Evolutionary conservation across 129 eudicot species (phyloP), one percentile per base, ranked within the genome.

Genomic region (Tagetes erecta): DNA sequence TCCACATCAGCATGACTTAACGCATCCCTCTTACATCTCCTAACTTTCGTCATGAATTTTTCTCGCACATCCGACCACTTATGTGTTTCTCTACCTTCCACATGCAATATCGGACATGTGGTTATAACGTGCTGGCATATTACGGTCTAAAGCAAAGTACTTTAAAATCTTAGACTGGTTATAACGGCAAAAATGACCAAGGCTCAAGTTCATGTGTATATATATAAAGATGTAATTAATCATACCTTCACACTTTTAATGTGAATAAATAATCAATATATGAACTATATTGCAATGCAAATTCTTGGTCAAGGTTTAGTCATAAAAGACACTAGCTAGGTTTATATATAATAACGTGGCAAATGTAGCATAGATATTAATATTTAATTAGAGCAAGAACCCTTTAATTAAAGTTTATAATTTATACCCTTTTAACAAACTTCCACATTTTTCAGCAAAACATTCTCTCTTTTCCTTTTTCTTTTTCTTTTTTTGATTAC

Each of bases 401-500:
- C 77, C 82, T 79, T 64, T 72, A 78, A 72, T 53, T 52, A 58
- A 37, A 64, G 58, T 55, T 71, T 72, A 71, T 41, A 64, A 72
- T 63, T 79, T 79, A 77, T 72, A 63, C 73, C 59, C 78, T 78
- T 78, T 64, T 52, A 71, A 70, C 68, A 52, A 71, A 64, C 67
- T 78, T 64, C 78, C 10, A 79, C 78, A 79, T 1, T 41, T 53
- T 53, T 79, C 68, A 79, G 78, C 78, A 79, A 62, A 36, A 64
- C 82, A 79, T 72, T 79, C 78, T 64, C 41, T 79, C 82, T 79
- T 79, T 77, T 11, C 52, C 81, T 77, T 77, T 78, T 65, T 53
- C 73, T 71, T 79, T 78, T 71, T 78, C 72, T 53, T 71, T 78
- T 62, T 66, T 78, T 70, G 47, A 41, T 66, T 78, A 70, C 77